Conservation (phyloP, 768 basidiomycete genomes). For the Psilocybe sp. region DNA sequence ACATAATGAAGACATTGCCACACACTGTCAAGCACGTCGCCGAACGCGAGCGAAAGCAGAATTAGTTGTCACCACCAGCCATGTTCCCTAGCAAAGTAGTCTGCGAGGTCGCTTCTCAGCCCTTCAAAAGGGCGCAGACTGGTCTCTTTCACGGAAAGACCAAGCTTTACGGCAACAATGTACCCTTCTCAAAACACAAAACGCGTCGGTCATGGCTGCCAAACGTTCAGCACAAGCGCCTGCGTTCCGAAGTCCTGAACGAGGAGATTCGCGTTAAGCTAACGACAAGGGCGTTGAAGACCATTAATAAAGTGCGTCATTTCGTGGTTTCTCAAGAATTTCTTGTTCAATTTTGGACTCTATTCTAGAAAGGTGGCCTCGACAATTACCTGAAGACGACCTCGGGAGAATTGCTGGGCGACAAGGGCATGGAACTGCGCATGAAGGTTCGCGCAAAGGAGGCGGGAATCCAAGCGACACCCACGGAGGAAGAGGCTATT, state of each 20-base stretch:
- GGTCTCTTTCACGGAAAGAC: slow-evolving; percentile 84
- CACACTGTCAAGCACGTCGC: no score
- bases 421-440: slow-evolving; percentile 50
- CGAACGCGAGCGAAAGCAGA: no score
- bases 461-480: neutral
- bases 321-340: neutral
- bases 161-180: slow-evolving; percentile 83
- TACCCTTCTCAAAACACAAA: slow-evolving; percentile 86
- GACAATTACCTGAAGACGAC: slow-evolving; percentile 62
- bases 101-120: slow-evolving; percentile 48
- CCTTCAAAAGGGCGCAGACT: slow-evolving; percentile 77
- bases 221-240: slow-evolving; percentile 76
- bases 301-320: slow-evolving; percentile 72
- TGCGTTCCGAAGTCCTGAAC: slow-evolving; percentile 65
- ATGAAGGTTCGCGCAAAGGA: slow-evolving; percentile 25
- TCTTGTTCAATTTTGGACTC: neutral
- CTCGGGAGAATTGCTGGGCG: slow-evolving; percentile 30
- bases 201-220: slow-evolving; percentile 87
- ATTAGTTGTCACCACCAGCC: neutral
- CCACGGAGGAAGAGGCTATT: neutral
- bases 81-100: slow-evolving; percentile 28
- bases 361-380: slow-evolving; percentile 58
- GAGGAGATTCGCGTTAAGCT: slow-evolving; percentile 62
- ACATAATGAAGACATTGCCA: no score
- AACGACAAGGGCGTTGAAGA: slow-evolving; percentile 73